phyloP scores from a whole-genome alignment of 73 alveolate genomes.

The Tetrahymena elliotti region DNA sequence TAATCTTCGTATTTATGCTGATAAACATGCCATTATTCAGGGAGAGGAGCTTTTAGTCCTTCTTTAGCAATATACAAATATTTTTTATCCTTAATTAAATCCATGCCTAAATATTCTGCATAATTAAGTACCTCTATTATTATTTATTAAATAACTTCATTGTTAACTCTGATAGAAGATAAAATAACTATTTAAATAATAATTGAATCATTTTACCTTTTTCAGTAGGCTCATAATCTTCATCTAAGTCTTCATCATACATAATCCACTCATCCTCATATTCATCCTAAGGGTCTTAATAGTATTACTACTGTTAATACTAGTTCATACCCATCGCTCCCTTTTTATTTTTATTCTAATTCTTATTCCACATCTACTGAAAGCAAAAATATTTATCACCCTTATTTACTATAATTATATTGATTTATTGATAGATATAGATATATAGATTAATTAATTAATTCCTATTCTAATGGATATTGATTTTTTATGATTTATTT shows the following conservation, averaged over 20 bases:
- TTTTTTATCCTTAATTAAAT: slow-evolving; percentile 45
- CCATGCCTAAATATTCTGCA: slow-evolving; percentile 64
- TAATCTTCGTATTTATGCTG: neutral
- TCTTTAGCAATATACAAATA: slow-evolving; percentile 61
- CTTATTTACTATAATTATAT: too few relatives aligned
- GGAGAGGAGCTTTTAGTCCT: slow-evolving; percentile 68
- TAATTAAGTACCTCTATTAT: slow-evolving; percentile 46
- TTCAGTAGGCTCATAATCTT: slow-evolving; percentile 50
- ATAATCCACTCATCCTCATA: slow-evolving; percentile 24
- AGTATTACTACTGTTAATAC: neutral
- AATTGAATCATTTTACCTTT: neutral
- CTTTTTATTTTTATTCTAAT: neutral
- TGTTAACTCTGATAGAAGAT: neutral
- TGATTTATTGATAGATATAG: neutral
- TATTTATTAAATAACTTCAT: too few relatives aligned
- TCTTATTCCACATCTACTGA: neutral
- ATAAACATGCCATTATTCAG: slow-evolving; percentile 59
- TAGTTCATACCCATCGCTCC: neutral
- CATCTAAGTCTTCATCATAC: slow-evolving; percentile 61
- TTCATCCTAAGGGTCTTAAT: neutral
- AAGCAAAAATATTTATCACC: neutral
- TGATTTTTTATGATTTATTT: neutral
- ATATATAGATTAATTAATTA: neutral
- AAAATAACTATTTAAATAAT: neutral
- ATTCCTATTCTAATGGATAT: neutral